These are phyloP conservation scores for Chalciporus piperatus DNA, from an alignment of 768 basidiomycete genomes.

Conservation along the genomic window DNA sequence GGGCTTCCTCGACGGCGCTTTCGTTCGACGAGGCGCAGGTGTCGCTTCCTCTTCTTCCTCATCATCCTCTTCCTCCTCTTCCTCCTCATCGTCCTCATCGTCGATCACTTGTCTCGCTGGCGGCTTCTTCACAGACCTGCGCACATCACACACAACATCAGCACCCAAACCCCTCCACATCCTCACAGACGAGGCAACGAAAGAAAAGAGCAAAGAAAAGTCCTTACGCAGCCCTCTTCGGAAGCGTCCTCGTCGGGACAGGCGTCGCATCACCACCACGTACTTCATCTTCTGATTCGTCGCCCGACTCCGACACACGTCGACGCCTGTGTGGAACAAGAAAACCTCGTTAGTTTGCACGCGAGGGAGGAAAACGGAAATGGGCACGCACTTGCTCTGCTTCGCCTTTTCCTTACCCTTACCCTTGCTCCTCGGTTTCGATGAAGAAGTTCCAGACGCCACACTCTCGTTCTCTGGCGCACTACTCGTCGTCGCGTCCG, in stretches of 20 bases:
- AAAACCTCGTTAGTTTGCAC: background rate
- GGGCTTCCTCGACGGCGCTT: background rate
- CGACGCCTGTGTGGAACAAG: slow-evolving; percentile 41
- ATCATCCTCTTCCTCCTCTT: slow-evolving; percentile 31
- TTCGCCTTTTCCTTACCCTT: slow-evolving; percentile 34
- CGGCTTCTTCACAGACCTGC: slow-evolving; percentile 41
- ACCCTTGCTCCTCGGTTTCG: slow-evolving; percentile 17
- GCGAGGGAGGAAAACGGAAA: background rate
- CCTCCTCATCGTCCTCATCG: slow-evolving; percentile 32
- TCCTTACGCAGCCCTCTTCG: slow-evolving; percentile 58
- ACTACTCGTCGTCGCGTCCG: slow-evolving; percentile 39
- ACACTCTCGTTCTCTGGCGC: slow-evolving; percentile 34
- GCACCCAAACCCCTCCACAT: background rate
- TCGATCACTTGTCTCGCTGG: slow-evolving; percentile 24
- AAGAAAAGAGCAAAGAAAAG: background rate
- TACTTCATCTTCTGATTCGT: slow-evolving; percentile 42
- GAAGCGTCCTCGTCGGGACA: slow-evolving; percentile 50
- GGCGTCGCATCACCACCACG: slow-evolving; percentile 28
- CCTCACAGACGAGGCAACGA: background rate
- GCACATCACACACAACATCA: background rate
- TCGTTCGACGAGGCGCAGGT: slow-evolving; percentile 27
- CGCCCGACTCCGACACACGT: slow-evolving; percentile 52
- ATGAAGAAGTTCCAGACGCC: slow-evolving; percentile 32
- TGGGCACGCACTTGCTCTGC: slow-evolving; percentile 39
- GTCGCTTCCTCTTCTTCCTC: slow-evolving; percentile 43